Evolutionary conservation across 2,329 filamentous ascomycete species (phyloP).

Genomic region (Clonostachys byssicola): DNA sequence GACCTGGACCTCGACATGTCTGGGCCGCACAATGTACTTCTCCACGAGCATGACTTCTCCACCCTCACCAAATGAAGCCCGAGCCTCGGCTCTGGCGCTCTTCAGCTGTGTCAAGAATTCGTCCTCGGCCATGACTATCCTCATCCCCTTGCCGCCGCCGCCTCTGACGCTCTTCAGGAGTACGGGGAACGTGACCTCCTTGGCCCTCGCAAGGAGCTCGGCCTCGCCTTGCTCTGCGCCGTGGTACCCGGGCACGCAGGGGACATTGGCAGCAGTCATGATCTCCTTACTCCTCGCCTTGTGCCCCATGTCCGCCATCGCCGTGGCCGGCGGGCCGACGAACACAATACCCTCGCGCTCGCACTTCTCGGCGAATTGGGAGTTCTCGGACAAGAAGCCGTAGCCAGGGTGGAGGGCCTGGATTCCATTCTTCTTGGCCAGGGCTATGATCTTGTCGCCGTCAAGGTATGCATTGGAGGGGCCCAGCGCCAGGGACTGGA

Average conservation of each 20-base stretch:
- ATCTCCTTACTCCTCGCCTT: conserved; percentile 94
- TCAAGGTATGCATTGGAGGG: conserved; percentile 86
- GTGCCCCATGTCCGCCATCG: conserved; percentile 87
- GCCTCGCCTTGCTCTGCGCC: conserved; percentile 72
- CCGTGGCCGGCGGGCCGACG: conserved; percentile 81
- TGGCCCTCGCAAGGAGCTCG: conserved; percentile 63
- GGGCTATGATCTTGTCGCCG: conserved; percentile 83
- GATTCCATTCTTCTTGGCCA: conserved; percentile 83
- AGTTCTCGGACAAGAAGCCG: conserved; percentile 93
- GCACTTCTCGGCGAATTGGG: conserved; percentile 82
- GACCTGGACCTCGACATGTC: conserved; percentile 87
- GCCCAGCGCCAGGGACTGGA: conserved; percentile 80
- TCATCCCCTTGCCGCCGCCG: conserved; percentile 81
- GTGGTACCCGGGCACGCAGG: conserved; percentile 95
- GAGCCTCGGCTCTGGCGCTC: conserved; percentile 71
- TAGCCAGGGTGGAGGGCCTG: conserved; percentile 94
- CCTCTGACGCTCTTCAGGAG: conserved; percentile 77
- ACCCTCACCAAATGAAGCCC: conserved; percentile 76
- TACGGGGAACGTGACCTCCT: conserved; percentile 64
- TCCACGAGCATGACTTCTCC: conserved; percentile 81
- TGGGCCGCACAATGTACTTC: conserved; percentile 72
- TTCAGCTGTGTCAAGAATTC: conserved; percentile 69
- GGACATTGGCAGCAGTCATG: conserved; percentile 91
- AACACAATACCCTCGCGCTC: conserved; percentile 88
- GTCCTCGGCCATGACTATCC: conserved; percentile 63